Evolutionary conservation across 1,139 yeast species (phyloP).

Genomic region (Geotrichum siamense): DNA sequence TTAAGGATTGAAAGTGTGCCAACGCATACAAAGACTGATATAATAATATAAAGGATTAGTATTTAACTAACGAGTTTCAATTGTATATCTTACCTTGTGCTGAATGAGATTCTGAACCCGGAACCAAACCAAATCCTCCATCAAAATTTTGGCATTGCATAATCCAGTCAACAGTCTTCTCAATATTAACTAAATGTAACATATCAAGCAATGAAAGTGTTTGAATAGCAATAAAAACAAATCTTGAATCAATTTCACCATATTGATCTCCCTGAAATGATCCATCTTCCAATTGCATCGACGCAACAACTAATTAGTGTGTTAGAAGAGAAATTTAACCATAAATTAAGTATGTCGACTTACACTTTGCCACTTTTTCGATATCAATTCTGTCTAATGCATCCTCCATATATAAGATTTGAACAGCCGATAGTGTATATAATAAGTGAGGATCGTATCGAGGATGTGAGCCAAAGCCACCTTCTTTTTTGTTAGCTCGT

Average conservation of each 20-base stretch:
- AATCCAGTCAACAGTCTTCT: conserved; percentile 61
- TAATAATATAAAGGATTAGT: neutral
- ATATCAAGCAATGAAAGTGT: conserved; percentile 62
- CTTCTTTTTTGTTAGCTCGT: conserved; percentile 34
- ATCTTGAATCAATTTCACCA: conserved; percentile 90
- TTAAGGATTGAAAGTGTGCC: conserved; percentile 70
- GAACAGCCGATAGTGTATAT: conserved; percentile 81
- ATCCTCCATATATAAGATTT: conserved; percentile 62
- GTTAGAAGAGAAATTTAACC: conserved; percentile 4
- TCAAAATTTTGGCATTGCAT: conserved; percentile 77
- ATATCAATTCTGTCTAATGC: conserved; percentile 42
- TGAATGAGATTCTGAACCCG: conserved; percentile 93
- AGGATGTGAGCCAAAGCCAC: conserved; percentile 91
- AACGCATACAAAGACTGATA: conserved; percentile 63
- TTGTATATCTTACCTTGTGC: conserved; percentile 48
- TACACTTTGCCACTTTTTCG: conserved; percentile 38
- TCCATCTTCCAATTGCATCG: conserved; percentile 65
- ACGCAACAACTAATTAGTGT: conserved; percentile 37
- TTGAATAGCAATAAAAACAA: conserved; percentile 75
- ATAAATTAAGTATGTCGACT: conserved; percentile 10
- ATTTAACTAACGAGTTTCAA: neutral
- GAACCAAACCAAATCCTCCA: conserved; percentile 91
- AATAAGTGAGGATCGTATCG: conserved; percentile 85
- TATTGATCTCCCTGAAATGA: conserved; percentile 82
- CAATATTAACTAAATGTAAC: conserved; percentile 52